Evolutionary conservation across 2,329 filamentous ascomycete species (phyloP).

Genomic region (Colletotrichum tanaceti): DNA sequence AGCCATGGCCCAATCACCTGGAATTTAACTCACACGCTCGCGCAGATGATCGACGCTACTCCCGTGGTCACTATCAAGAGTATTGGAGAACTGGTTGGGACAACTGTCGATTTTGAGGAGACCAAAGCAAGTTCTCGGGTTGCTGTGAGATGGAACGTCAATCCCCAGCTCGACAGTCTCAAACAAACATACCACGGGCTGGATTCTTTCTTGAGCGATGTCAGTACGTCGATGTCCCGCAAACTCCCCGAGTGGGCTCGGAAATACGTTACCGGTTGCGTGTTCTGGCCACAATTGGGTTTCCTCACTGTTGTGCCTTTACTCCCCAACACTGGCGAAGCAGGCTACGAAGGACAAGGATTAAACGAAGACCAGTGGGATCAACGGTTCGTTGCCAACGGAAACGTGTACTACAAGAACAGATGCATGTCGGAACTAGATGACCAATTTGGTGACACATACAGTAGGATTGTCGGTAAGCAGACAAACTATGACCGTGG

Average conservation of each 20-base stretch:
- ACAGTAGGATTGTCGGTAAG: conserved; percentile 83
- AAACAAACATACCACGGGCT: conserved; percentile 84
- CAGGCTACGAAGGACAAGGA: conserved; percentile 72
- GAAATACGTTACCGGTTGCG: conserved; percentile 74
- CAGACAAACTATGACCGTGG: background rate
- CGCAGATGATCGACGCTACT: conserved; percentile 69
- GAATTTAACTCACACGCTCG: conserved; percentile 11
- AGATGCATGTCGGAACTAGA: conserved; percentile 84
- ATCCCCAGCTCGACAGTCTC: conserved; percentile 79
- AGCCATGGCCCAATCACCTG: conserved; percentile 19
- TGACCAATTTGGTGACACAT: conserved; percentile 83
- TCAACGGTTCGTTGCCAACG: conserved; percentile 78
- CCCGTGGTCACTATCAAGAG: conserved; percentile 68
- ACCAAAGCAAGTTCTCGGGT: conserved; percentile 78
- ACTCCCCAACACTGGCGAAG: conserved; percentile 62
- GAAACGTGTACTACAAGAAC: conserved; percentile 87
- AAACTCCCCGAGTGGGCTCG: conserved; percentile 70
- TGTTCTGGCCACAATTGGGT: conserved; percentile 91
- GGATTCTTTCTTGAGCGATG: conserved; percentile 75
- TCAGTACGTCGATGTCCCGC: conserved; percentile 72
- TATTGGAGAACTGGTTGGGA: conserved; percentile 77
- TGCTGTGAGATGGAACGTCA: conserved; percentile 78
- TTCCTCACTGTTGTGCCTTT: conserved; percentile 79
- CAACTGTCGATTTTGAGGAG: conserved; percentile 82
- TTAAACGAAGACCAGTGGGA: conserved; percentile 75